A percentile compares a stretch with the other conserved stretches of the same genome.
phyloP scores from a whole-genome alignment of 352 stramenopile genomes.

The Globisporangium carolinianum region DNA sequence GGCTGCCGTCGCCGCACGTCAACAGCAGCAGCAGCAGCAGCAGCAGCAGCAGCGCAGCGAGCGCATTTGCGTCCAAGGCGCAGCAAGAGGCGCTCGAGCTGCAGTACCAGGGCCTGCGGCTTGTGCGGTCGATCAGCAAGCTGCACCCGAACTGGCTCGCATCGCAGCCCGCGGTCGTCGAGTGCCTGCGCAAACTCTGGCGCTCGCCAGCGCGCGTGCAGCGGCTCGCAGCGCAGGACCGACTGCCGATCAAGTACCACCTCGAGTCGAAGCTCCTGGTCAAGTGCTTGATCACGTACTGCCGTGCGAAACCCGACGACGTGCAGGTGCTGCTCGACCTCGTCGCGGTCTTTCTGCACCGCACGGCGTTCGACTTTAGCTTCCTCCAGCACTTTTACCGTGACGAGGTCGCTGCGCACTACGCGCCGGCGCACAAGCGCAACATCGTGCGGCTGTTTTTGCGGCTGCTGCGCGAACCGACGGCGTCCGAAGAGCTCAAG shows the following conservation, averaged over 20 bases:
- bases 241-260: constrained; percentile 88
- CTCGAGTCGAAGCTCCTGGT: constrained; percentile 93
- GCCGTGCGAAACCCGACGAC: constrained; percentile 87
- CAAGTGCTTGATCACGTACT: constrained; percentile 94
- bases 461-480: constrained; percentile 70
- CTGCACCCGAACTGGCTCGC: constrained; percentile 88
- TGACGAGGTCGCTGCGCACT: constrained; percentile 71
- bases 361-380: constrained; percentile 90
- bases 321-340: constrained; percentile 96
- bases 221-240: constrained; percentile 60
- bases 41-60: constrained; percentile 17
- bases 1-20: constrained; percentile 30
- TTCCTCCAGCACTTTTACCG: constrained; percentile 91
- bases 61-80: constrained; percentile 56
- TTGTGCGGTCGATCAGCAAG: constrained; percentile 89
- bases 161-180: constrained; percentile 83
- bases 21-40: constrained; percentile 12
- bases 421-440: constrained; percentile 64
- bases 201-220: constrained; percentile 77
- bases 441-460: constrained; percentile 88
- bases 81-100: constrained; percentile 91
- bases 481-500: constrained; percentile 85
- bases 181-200: constrained; percentile 94
- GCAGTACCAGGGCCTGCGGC: constrained; percentile 90
- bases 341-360: constrained; percentile 92